phyloP scores from a whole-genome alignment of 495 filamentous ascomycete genomes.

The Pyrenopolyporus hunteri region DNA sequence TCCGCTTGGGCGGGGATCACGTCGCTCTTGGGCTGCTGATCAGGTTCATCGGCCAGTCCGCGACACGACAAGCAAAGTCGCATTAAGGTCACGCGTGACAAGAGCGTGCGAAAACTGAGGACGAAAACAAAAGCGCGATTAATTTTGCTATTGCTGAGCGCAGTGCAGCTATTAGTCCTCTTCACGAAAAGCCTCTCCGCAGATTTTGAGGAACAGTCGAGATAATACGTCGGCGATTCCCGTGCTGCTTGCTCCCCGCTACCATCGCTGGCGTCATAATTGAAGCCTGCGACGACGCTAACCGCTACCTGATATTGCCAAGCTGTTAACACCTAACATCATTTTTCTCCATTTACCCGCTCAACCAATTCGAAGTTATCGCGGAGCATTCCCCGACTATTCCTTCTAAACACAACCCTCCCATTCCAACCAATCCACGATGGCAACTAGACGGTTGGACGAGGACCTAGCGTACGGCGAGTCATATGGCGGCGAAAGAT shows the following conservation, averaged over 20 bases:
- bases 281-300: conserved; percentile 10
- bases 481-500: conserved; percentile 46
- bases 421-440: conserved; percentile 2
- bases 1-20: background rate
- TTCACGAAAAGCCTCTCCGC: conserved; percentile 25
- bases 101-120: conserved; percentile 7
- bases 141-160: background rate
- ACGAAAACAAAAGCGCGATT: conserved; percentile 7
- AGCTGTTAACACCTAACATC: background rate
- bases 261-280: conserved; percentile 33
- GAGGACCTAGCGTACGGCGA: conserved; percentile 46
- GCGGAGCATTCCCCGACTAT: background rate
- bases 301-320: conserved; percentile 1
- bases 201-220: conserved; percentile 10
- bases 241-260: conserved; percentile 11
- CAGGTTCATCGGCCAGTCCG: conserved; percentile 24
- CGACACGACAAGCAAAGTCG: conserved; percentile 16
- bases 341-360: conserved; percentile 5
- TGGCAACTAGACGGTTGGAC: conserved; percentile 43
- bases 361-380: background rate
- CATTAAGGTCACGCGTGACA: conserved; percentile 28
- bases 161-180: conserved; percentile 19
- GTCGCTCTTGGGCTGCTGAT: conserved; percentile 15
- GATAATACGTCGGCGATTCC: conserved; percentile 23
- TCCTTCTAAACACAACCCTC: background rate